These are phyloP conservation scores for Juglanconis juglandina DNA, from an alignment of 2,329 filamentous ascomycete genomes.

Conservation along the genomic window DNA sequence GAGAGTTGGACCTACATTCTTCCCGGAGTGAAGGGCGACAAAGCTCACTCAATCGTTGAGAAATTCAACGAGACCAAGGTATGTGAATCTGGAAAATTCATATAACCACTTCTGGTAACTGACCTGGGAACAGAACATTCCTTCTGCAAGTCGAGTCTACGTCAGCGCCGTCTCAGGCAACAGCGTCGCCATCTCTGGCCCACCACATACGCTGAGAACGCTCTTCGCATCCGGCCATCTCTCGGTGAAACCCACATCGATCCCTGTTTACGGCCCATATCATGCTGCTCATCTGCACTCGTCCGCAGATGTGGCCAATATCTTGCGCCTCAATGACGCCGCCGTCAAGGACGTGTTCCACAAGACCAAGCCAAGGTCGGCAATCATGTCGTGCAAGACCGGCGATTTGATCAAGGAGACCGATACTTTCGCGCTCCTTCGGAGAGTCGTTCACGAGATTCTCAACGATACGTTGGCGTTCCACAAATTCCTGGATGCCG, in stretches of 20 bases:
- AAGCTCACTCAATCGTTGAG: slow-evolving; percentile 47
- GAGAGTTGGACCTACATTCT: slow-evolving; percentile 67
- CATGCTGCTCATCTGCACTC: slow-evolving; percentile 54
- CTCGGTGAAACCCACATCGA: slow-evolving; percentile 40
- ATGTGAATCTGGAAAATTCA: slow-evolving; percentile 19
- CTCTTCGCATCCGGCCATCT: slow-evolving; percentile 40
- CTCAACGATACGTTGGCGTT: slow-evolving; percentile 48
- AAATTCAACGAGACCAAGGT: slow-evolving; percentile 58
- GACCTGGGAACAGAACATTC: slow-evolving; percentile 32
- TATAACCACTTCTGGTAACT: not conserved
- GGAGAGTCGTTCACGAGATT: slow-evolving; percentile 44
- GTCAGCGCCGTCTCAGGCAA: slow-evolving; percentile 49
- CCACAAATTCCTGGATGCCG: slow-evolving; percentile 45
- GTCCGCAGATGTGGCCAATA: slow-evolving; percentile 38
- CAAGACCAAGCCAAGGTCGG: slow-evolving; percentile 41
- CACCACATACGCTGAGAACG: slow-evolving; percentile 44
- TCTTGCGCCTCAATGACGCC: slow-evolving; percentile 42
- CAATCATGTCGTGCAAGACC: slow-evolving; percentile 49
- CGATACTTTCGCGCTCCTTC: slow-evolving; percentile 40
- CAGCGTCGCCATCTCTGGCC: slow-evolving; percentile 52
- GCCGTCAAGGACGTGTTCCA: slow-evolving; percentile 36
- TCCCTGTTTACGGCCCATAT: slow-evolving; percentile 56
- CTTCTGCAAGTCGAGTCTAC: slow-evolving; percentile 46
- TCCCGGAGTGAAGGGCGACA: slow-evolving; percentile 50
- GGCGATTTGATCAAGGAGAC: slow-evolving; percentile 40